Evolutionary conservation across 345 rosid species (phyloP).

Genomic region (Triadica sebifera): DNA sequence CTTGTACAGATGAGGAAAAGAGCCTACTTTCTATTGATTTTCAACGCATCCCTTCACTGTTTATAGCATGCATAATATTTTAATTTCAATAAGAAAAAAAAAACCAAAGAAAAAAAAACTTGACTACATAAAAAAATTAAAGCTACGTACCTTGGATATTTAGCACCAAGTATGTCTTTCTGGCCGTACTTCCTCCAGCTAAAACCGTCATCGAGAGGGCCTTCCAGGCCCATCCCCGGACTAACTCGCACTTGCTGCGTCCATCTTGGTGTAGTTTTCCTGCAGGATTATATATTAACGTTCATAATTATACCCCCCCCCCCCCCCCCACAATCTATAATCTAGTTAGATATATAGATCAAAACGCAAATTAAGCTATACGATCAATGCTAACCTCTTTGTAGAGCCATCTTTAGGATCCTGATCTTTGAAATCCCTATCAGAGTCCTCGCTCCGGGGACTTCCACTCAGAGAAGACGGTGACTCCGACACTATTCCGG

Average conservation of each 20-base stretch:
- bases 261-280: constrained; percentile 60
- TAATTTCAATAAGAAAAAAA: not conserved
- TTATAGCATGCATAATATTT: too few species aligned
- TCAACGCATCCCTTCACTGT: too few species aligned
- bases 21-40: too few species aligned
- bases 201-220: constrained; percentile 79
- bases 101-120: not conserved
- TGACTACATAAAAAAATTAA: too few species aligned
- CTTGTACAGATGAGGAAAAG: not conserved
- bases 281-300: constrained; percentile 23
- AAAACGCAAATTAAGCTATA: not conserved
- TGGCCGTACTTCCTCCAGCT: constrained; percentile 97
- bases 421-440: too few species aligned
- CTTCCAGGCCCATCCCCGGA: constrained; percentile 53
- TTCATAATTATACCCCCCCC: not conserved
- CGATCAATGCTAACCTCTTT: constrained; percentile 33
- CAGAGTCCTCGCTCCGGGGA: constrained; percentile 71
- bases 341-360: too few species aligned
- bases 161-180: constrained; percentile 79
- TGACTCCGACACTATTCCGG: constrained; percentile 37
- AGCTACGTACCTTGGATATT: constrained; percentile 64
- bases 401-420: constrained; percentile 40
- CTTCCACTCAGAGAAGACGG: constrained; percentile 49
- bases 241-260: constrained; percentile 44
- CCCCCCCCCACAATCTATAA: too few species aligned